phyloP scores from a whole-genome alignment of 306 rosid genomes.

The Cercis canadensis region DNA sequence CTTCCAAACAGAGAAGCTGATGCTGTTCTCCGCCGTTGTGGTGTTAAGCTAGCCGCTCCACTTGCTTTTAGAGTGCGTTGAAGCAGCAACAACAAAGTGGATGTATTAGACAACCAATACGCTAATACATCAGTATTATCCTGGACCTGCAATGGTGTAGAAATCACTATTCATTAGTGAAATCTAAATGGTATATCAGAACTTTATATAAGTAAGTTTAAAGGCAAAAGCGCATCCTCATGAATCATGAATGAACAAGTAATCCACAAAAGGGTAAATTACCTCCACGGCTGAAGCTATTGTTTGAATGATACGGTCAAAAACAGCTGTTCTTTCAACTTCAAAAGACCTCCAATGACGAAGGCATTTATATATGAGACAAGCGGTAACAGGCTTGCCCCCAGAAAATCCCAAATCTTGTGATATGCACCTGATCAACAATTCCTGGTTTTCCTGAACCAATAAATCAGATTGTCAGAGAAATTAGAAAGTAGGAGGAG shows the following conservation, averaged over 20 bases:
- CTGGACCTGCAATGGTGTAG: constrained; percentile 66
- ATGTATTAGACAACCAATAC: constrained; percentile 97
- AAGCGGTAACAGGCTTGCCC: constrained; percentile 95
- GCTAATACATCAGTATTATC: constrained; percentile 88
- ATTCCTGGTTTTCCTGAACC: constrained; percentile 96
- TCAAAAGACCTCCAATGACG: constrained; percentile 99
- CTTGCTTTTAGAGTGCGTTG: constrained; percentile 99
- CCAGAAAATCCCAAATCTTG: constrained; percentile 98
- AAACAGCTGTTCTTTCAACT: constrained; percentile 96
- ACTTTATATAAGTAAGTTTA: constrained; percentile 12
- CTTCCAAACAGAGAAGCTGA: constrained; percentile 97
- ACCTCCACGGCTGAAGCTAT: constrained; percentile 98
- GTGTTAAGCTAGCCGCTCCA: constrained; percentile 99
- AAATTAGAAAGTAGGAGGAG: constrained; percentile 26
- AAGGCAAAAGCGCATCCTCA: constrained; percentile 36
- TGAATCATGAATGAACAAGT: constrained; percentile 22
- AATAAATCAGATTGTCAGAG: constrained; percentile 36
- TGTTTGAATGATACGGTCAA: constrained; percentile 94
- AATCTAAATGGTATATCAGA: constrained; percentile 28
- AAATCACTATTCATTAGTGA: constrained; percentile 40
- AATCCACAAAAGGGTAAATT: constrained; percentile 34
- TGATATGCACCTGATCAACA: constrained; percentile 82
- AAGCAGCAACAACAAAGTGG: constrained; percentile 89
- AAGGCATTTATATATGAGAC: constrained; percentile 95
- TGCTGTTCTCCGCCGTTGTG: constrained; percentile 92